phyloP scores from a whole-genome alignment of 306 rosid species.

The Macrotyloma uniflorum region DNA sequence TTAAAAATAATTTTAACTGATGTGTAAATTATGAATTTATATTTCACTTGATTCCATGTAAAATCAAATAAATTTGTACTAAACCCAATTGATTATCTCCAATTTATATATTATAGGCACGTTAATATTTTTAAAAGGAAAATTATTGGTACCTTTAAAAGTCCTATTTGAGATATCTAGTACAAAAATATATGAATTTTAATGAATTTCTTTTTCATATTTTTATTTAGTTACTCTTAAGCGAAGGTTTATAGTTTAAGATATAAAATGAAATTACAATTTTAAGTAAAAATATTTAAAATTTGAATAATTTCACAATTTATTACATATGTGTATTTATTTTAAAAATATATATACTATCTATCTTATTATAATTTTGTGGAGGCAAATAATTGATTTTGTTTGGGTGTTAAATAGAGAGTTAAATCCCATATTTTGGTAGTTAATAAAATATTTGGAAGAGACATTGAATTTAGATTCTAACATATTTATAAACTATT shows the following conservation, averaged over 20 bases:
- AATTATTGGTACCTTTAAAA: no score
- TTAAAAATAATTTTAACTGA: no score
- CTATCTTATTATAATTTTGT: background rate
- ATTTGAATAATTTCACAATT: no score
- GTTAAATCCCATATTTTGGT: background rate
- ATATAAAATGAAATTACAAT: background rate
- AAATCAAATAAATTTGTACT: no score
- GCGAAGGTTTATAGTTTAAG: background rate
- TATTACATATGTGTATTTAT: background rate
- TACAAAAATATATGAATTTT: no score
- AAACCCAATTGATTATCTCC: no score
- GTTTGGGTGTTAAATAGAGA: background rate
- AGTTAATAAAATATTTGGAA: slow-evolving; percentile 34
- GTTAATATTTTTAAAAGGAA: no score
- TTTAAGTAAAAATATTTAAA: background rate
- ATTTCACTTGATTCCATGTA: no score
- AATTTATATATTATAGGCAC: no score
- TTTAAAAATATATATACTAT: background rate
- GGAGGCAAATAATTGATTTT: background rate
- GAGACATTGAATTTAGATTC: slow-evolving; percentile 18
- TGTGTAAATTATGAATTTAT: no score
- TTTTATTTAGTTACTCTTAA: background rate
- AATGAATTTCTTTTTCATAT: no score
- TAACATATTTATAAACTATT: slow-evolving; percentile 20
- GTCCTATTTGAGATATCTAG: no score